These are phyloP conservation scores for Pleurozium schreberi DNA, from an alignment of 225 moss, liverwort and hornwort species.

Conservation along the genomic window DNA sequence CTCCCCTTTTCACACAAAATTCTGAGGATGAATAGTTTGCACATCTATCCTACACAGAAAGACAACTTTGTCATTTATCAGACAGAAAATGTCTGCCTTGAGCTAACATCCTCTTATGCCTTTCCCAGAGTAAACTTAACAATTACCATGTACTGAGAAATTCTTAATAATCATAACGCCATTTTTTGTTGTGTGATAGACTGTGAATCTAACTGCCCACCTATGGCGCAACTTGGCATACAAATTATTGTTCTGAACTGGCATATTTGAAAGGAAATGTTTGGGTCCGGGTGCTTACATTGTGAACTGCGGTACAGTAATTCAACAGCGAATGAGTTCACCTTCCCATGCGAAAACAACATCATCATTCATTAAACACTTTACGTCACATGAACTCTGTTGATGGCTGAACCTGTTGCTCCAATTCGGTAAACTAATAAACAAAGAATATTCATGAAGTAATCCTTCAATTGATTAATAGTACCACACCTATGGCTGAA, in stretches of 20 bases:
- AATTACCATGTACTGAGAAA: neutral
- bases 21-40: too few species aligned
- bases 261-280: neutral
- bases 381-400: neutral
- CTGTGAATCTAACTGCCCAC: too few species aligned
- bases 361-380: neutral
- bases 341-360: neutral
- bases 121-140: neutral
- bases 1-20: too few species aligned
- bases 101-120: neutral
- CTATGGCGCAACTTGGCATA: neutral
- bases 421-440: neutral
- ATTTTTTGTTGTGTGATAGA: too few species aligned
- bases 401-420: neutral
- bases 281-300: neutral
- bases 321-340: neutral
- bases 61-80: too few species aligned
- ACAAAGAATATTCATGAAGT: constrained; percentile 6
- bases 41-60: too few species aligned
- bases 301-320: neutral
- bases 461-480: neutral
- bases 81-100: too few species aligned
- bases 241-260: neutral
- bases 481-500: neutral
- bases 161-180: neutral